Base-by-base conservation (phyloP, 2,329 filamentous ascomycete genomes). In the Helminthosporium solani region DNA sequence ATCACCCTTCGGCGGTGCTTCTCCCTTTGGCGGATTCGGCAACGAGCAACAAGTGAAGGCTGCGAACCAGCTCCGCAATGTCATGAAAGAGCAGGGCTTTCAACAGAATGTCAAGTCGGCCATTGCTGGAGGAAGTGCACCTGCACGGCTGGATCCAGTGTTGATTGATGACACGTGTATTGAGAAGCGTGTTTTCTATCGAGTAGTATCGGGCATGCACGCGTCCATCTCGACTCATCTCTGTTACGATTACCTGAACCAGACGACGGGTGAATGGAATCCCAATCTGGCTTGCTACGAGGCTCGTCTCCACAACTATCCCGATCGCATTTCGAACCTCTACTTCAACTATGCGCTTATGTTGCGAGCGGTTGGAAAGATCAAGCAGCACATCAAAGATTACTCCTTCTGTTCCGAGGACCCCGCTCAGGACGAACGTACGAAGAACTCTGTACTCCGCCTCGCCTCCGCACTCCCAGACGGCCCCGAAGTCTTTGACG, bases 321-420 rank as follows among this genome's bases (percentile, higher is more conserved):
- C 92, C 0, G 94, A 99, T 58, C 87, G 92, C 50, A 88, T 99
- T 64, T 94, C 91, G 57, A 99, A 99, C 71, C 79, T 99, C 40
- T 99, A 99, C 76, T 99, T 99, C 77, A 97, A 99, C 80, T 99
- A 96, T 66, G 94, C 94, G 0, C 80, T 99, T n/a, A 79, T 99
- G 33, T 87, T 92, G 20, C 87, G 94, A 40, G 94, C 94, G 11
- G 82, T 97, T 33, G 87, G 89, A 42, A 99, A 99, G 73, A 81
- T 97, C 7, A 88, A 87, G 11, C 87, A 88, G 19, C 86, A 91
- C 58, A 79, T 97, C 8, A 77, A 86, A 53, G 77, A 82, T 52
- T 97, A 97, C 74, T 94, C 88, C 0, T 99, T 96, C 71, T 99
- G 94, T 72, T 87, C 86, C 3, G 90, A 90, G 50, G 94, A 99